Evolutionary conservation across 805 yeast species (phyloP).

Genomic region (Saccharomycopsis babjevae): DNA sequence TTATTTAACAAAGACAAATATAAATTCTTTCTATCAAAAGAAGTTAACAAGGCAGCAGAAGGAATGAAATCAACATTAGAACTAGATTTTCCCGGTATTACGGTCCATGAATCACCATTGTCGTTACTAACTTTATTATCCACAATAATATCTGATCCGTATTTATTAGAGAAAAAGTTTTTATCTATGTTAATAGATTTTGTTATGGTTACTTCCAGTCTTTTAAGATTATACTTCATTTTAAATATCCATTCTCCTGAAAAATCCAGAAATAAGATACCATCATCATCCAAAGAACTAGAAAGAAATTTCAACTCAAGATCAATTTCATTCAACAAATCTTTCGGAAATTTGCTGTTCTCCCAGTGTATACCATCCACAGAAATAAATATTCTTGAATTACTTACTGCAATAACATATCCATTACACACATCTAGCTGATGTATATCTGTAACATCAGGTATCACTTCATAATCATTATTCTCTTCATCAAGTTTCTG

Average conservation of each 20-base stretch:
- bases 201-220: neutral
- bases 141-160: constrained; percentile 7
- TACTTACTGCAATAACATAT: neutral
- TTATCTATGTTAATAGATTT: neutral
- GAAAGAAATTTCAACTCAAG: neutral
- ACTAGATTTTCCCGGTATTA: neutral
- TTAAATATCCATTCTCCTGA: neutral
- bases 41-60: neutral
- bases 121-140: constrained; percentile 28
- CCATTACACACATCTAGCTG: neutral
- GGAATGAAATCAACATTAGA: neutral
- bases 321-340: neutral
- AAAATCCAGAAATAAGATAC: neutral
- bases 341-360: neutral
- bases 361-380: neutral
- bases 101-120: constrained; percentile 29
- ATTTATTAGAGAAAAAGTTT: neutral
- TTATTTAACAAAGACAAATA: neutral
- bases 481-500: neutral
- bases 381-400: neutral
- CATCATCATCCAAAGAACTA: neutral
- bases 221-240: neutral
- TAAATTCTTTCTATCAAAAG: neutral
- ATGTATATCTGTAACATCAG: neutral
- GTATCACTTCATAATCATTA: neutral